These are phyloP conservation scores for Candolleomyces efflorescens DNA, from an alignment of 768 basidiomycete species.

Conservation along the genomic window DNA sequence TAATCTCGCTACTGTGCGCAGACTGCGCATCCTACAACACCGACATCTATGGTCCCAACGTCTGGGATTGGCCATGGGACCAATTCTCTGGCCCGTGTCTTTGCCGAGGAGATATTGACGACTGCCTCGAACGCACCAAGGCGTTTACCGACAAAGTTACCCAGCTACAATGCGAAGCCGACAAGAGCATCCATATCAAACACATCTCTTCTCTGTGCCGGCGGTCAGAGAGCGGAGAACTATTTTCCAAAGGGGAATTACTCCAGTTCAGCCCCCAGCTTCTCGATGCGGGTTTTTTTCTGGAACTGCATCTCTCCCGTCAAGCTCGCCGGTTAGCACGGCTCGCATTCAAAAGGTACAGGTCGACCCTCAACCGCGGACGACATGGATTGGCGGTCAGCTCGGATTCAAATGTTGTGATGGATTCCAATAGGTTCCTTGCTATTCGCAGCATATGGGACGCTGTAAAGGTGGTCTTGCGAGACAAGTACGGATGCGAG, in stretches of 20 bases:
- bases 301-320: slow-evolving; percentile 43
- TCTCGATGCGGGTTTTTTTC: slow-evolving; percentile 40
- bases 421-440: slow-evolving; percentile 5
- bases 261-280: slow-evolving; percentile 20
- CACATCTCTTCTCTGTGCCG: not conserved
- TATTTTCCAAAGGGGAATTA: not conserved
- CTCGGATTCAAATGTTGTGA: no score
- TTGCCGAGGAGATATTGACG: slow-evolving; percentile 26
- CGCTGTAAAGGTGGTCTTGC: slow-evolving; percentile 35
- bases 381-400: not conserved
- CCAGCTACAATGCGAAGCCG: slow-evolving; percentile 12
- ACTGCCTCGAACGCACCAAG: not conserved
- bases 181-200: not conserved
- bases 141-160: slow-evolving; percentile 7
- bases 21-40: slow-evolving; percentile 49
- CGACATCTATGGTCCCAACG: slow-evolving; percentile 48
- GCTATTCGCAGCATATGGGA: slow-evolving; percentile 34
- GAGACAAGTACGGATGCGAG: slow-evolving; percentile 38
- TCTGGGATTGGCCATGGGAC: slow-evolving; percentile 57
- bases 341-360: slow-evolving; percentile 2
- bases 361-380: not conserved
- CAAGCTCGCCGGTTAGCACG: slow-evolving; percentile 17
- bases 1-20: slow-evolving; percentile 40
- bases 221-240: not conserved
- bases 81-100: slow-evolving; percentile 46